Evolutionary conservation across 2,329 filamentous ascomycete species (phyloP).

Genomic region (Stagonosporopsis tanaceti): DNA sequence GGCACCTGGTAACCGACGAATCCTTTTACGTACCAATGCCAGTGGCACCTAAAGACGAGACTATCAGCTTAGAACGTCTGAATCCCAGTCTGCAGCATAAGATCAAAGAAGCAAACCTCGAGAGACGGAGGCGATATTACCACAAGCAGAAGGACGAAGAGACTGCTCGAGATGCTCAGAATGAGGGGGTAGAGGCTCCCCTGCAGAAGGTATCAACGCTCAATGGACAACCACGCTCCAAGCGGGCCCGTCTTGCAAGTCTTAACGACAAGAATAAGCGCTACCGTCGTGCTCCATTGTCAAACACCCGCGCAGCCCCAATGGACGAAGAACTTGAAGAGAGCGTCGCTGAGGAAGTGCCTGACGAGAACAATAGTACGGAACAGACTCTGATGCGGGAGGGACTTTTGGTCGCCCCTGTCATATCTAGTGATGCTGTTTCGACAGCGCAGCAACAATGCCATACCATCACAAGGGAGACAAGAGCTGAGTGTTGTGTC

Average conservation of each 20-base stretch:
- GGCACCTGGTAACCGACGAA: conserved; percentile 34
- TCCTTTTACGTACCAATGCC: conserved; percentile 27
- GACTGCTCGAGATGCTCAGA: conserved; percentile 29
- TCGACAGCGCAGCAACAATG: neutral
- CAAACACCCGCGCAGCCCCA: conserved; percentile 3
- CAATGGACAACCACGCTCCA: conserved; percentile 21
- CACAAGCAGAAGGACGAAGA: conserved; percentile 30
- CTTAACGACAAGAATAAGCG: conserved; percentile 37
- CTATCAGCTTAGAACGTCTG: conserved; percentile 33
- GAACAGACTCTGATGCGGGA: neutral
- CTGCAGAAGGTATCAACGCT: conserved; percentile 16
- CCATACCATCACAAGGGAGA: too few relatives aligned
- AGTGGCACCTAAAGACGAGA: conserved; percentile 39
- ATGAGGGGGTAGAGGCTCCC: conserved; percentile 29
- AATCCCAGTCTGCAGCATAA: conserved; percentile 32
- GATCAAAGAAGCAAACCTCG: conserved; percentile 29
- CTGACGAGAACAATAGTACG: neutral
- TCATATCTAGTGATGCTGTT: neutral
- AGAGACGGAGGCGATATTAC: conserved; percentile 23
- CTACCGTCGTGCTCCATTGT: conserved; percentile 26
- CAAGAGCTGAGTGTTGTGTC: neutral
- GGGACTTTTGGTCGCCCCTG: conserved; percentile 1
- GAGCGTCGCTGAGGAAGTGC: conserved; percentile 7
- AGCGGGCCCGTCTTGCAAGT: conserved; percentile 36
- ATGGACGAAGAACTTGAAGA: conserved; percentile 23